Percentiles rank a stretch among this genome's conserved stretches.
phyloP scores from a whole-genome alignment of 2,329 filamentous ascomycete species.

The Beauveria pseudobassiana region DNA sequence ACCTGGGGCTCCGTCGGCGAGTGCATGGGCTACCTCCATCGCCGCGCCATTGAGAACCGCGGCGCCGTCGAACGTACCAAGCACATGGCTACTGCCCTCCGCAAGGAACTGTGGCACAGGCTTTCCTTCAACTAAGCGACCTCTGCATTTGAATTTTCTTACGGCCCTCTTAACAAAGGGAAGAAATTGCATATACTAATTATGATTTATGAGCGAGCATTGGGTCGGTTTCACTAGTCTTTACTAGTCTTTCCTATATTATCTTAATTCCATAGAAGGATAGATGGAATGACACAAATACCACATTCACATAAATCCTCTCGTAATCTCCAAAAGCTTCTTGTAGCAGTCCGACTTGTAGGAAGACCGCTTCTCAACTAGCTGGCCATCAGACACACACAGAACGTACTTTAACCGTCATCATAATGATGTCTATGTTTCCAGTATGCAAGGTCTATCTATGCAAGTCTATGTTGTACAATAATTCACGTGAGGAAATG shows the following conservation, averaged over 20 bases:
- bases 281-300: not conserved
- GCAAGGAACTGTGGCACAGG: constrained; percentile 21
- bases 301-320: not conserved
- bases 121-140: constrained; percentile 12
- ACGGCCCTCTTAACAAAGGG: constrained; percentile 1
- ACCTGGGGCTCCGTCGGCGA: constrained; percentile 17
- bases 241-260: not conserved
- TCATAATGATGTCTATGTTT: not conserved
- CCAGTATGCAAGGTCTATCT: not conserved
- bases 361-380: not conserved
- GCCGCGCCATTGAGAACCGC: constrained; percentile 18
- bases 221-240: not conserved
- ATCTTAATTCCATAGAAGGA: not conserved
- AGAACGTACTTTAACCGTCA: not conserved
- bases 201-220: constrained; percentile 8
- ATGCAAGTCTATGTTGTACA: not conserved
- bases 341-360: not conserved
- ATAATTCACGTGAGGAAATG: not conserved
- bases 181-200: not conserved
- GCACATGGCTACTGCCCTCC: constrained; percentile 21
- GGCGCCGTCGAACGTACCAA: constrained; percentile 18
- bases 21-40: constrained; percentile 17
- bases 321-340: not conserved
- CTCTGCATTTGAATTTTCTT: not conserved
- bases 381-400: not conserved